Base-by-base conservation (phyloP, 2,329 filamentous ascomycete species). In the Huntiella omanensis region DNA sequence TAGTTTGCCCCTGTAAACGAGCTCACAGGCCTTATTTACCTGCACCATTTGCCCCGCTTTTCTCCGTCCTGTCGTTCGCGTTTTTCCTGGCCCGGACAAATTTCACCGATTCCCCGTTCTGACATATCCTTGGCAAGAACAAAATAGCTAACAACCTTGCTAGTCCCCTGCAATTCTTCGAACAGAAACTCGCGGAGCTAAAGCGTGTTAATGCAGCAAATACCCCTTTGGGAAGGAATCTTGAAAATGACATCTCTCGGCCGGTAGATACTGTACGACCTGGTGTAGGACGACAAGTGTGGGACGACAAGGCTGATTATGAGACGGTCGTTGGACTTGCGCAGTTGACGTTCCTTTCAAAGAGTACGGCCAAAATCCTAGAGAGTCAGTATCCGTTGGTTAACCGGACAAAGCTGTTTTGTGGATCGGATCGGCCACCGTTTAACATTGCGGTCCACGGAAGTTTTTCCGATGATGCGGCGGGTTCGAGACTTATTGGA, bases 401-500 rank as follows among this genome's bases (percentile, higher is more conserved):
- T 12, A 45, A 55, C 35, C 42, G 45, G 3, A 47, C 48, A 7
- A 55, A 53, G 43, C 48, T 55, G 4, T 51, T 55, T 38, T 55
- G 53, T 33, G 45, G 47, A 12, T 54, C 53, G 19, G 53, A 55
- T 43, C 32, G 52, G 28, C 53, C 53, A 13, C 53, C 53, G 3
- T 46, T 55, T 3, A 55, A 55, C 39, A 53, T 55, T 17, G 49
- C 53, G 4, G 48, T 54, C 4, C 46, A 39, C 13, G 53, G 53
- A 5, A 40, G 51, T 5, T 53, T 54, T 37, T 38, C 52, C 36
- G 52, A 54, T 8, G 35, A 41, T 2, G 46, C 32, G 3, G 43
- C 13, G 10, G 12, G n/a, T 6, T 43, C 46, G 6, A 38, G 49
- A 38, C 38, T 43, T 11, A 49, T 51, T 33, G 51, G 49, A 15